Base-by-base conservation (phyloP, 306 rosid genomes). In the Lupinus albus region DNA sequence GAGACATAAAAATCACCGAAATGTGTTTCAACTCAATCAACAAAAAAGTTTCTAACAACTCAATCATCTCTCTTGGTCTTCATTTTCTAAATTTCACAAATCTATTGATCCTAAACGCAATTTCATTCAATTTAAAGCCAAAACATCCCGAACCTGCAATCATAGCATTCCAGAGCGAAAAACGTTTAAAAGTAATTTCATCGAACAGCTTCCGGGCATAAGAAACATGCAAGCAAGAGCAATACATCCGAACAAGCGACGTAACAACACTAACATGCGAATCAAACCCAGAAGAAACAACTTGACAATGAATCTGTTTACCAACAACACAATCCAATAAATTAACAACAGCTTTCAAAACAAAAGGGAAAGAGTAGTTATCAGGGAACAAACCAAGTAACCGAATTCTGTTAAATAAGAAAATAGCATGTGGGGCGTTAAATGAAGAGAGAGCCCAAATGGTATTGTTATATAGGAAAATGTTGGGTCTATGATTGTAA, bases 121-220 rank as follows among this genome's bases (percentile, higher is more conserved):
- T 25, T 32, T 32, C 36, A 32, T 32, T 32, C 5, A 32, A 4
- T 1, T 32, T 32, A 32, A 25, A 25, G 28, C 5, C 36, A 32
- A 32, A 32, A 32, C 36, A 7, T 32, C 7, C 7, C 36, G 4
- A 7, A 32, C 44, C 44, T 38, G 44, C 44, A 38, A 38, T 38
- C 44, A 38, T 38, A 25, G 85, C 83, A 54, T 86, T 89, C 84
- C 84, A 86, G 20, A 80, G 67, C 13, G 75, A 71, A 32, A 46
- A 78, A 15, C 70, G 76, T 70, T 68, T 60, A 0, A 16, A 46
- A 9, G 13, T 0, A 18, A 76, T 67, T 7, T 8, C 78, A 44
- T 89, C 87, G 5, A 89, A 89, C 15, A 86, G 45, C 57, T 73
- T 81, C 21, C 92, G 82, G 17, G 92, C 90, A 41, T 74, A 74